phyloP scores from a whole-genome alignment of 768 basidiomycete genomes.

The Lanmaoa pseudosensibilis region DNA sequence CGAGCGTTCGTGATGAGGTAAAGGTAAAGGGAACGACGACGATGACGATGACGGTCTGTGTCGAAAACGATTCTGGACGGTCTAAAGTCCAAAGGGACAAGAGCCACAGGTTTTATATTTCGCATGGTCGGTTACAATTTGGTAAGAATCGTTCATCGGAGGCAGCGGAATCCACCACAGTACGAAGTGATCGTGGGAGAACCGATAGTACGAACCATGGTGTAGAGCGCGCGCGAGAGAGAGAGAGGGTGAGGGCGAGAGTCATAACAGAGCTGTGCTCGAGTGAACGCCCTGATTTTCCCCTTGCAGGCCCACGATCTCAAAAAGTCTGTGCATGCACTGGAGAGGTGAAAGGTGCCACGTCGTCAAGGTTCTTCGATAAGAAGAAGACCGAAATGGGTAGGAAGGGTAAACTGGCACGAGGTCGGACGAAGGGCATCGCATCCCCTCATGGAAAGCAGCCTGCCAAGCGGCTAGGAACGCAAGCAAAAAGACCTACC shows the following conservation, averaged over 20 bases:
- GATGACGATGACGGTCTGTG: neutral
- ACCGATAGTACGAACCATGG: slow-evolving; percentile 11
- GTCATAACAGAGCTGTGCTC: slow-evolving; percentile 25
- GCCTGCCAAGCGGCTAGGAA: slow-evolving; percentile 21
- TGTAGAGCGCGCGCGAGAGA: slow-evolving; percentile 1
- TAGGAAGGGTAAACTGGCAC: slow-evolving; percentile 28
- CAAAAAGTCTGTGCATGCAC: slow-evolving; percentile 17
- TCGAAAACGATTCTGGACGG: neutral
- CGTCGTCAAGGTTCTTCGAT: slow-evolving; percentile 30
- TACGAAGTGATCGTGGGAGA: slow-evolving; percentile 38
- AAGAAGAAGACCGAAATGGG: slow-evolving; percentile 30
- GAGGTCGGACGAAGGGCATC: slow-evolving; percentile 27
- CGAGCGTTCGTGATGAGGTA: neutral
- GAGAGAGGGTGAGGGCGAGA: neutral
- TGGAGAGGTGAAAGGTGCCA: slow-evolving; percentile 20
- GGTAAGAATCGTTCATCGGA: slow-evolving; percentile 32
- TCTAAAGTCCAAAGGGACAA: slow-evolving; percentile 1
- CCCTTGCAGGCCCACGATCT: slow-evolving; percentile 22
- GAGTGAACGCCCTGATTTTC: slow-evolving; percentile 30
- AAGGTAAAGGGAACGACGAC: neutral
- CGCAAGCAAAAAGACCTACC: slow-evolving; percentile 16
- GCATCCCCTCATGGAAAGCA: slow-evolving; percentile 29
- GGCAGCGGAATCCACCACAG: slow-evolving; percentile 27
- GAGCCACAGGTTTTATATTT: slow-evolving; percentile 30
- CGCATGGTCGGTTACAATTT: slow-evolving; percentile 25